A percentile compares a stretch with the other conserved stretches of the same genome.
Evolutionary conservation across 345 rosid species (phyloP).

Genomic region (Gossypium australe): DNA sequence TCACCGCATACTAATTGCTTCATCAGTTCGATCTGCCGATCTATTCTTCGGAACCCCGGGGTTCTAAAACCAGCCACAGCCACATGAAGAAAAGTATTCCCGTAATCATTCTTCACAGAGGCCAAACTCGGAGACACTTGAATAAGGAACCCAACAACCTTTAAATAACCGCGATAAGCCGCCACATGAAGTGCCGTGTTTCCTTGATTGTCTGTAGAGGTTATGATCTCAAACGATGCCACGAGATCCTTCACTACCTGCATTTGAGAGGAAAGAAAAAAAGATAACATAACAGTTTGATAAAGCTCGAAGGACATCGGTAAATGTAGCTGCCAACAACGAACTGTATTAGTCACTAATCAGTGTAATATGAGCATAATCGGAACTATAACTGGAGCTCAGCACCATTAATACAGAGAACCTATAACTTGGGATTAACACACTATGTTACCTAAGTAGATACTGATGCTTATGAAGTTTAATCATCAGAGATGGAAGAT

Average conservation of each 20-base stretch:
- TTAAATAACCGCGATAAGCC: constrained; percentile 67
- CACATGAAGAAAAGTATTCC: constrained; percentile 83
- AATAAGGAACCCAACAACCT: constrained; percentile 52
- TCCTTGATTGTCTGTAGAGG: constrained; percentile 54
- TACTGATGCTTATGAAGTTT: too few relatives aligned
- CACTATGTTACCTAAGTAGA: too few relatives aligned
- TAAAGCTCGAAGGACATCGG: too few relatives aligned
- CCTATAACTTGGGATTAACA: neutral
- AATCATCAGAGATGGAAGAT: too few relatives aligned
- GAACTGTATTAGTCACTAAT: neutral
- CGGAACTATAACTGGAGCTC: neutral
- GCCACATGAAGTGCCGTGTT: constrained; percentile 84
- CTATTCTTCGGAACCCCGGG: constrained; percentile 71
- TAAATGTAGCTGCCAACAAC: neutral
- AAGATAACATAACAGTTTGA: too few relatives aligned
- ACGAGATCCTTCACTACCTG: constrained; percentile 60
- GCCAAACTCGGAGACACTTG: constrained; percentile 40
- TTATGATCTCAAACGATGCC: constrained; percentile 41
- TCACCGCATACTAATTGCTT: constrained; percentile 42
- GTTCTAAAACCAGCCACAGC: constrained; percentile 75
- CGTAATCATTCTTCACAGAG: constrained; percentile 41
- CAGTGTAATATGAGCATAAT: neutral
- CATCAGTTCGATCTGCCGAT: constrained; percentile 66
- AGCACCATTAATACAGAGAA: neutral
- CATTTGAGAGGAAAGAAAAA: constrained; percentile 17